phyloP scores from a whole-genome alignment of 352 stramenopile genomes.

The Pythium chondricola region DNA sequence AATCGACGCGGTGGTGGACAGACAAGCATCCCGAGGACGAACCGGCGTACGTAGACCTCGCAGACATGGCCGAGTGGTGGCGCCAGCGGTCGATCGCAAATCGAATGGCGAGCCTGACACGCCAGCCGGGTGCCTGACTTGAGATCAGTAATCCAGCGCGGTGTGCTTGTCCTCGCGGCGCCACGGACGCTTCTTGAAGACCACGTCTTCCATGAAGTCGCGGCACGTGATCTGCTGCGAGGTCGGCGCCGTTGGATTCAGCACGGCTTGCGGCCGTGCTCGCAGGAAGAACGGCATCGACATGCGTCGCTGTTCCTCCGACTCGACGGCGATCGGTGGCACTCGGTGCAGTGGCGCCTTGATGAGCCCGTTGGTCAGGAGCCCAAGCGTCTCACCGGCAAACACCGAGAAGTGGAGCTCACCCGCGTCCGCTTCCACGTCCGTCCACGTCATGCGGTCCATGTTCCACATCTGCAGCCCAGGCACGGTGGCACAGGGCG shows the following conservation, averaged over 20 bases:
- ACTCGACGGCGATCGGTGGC: constrained; percentile 52
- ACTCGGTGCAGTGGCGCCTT: constrained; percentile 71
- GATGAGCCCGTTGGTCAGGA: constrained; percentile 72
- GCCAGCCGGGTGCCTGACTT: not conserved
- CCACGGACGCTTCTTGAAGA: constrained; percentile 80
- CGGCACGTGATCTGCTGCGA: constrained; percentile 49
- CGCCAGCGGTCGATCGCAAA: constrained; percentile 12
- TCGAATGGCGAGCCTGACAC: not conserved
- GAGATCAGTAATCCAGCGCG: constrained; percentile 39
- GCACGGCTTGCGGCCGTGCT: constrained; percentile 36
- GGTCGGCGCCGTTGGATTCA: constrained; percentile 44
- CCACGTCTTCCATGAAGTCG: constrained; percentile 79
- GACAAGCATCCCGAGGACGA: constrained; percentile 12
- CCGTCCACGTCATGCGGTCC: constrained; percentile 73
- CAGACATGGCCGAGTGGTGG: constrained; percentile 60
- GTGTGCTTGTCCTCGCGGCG: constrained; percentile 34
- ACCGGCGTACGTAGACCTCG: constrained; percentile 9
- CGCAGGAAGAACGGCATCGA: constrained; percentile 84
- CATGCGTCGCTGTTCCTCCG: constrained; percentile 61
- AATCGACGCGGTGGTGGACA: constrained; percentile 10
- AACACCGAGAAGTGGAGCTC: constrained; percentile 75
- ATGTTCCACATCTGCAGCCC: constrained; percentile 85
- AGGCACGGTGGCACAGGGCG: constrained; percentile 60
- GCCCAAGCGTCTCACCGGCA: constrained; percentile 66
- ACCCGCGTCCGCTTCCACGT: constrained; percentile 60